A percentile compares a stretch with the other conserved stretches of the same genome.
Conservation (phyloP, 441 rosid species). For the Populus hybrid region DNA sequence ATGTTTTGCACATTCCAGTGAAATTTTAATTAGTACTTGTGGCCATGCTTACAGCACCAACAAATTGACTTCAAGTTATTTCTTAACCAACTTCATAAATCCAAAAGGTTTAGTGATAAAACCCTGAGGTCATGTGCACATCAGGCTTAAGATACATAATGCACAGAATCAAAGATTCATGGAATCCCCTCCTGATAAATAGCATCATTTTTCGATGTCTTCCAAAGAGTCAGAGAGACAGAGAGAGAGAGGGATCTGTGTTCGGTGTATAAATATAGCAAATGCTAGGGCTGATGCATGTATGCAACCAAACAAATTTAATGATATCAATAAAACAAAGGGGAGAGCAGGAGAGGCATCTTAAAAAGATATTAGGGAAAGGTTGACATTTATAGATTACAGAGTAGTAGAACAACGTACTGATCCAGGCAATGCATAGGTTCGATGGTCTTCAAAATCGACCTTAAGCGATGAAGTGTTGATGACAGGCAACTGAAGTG, state of each 20-base stretch:
- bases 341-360: not conserved
- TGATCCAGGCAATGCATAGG: constrained; percentile 78
- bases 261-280: not conserved
- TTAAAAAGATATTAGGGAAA: not conserved
- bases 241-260: not conserved
- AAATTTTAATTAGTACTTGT: not conserved
- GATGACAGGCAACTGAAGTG: constrained; percentile 78
- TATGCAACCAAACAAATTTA: not conserved
- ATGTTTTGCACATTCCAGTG: not conserved
- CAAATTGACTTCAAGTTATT: not conserved
- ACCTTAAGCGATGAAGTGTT: constrained; percentile 76
- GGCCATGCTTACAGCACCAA: not conserved
- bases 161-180: not conserved
- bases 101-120: not conserved
- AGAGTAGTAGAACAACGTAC: constrained; percentile 48
- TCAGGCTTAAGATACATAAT: not conserved
- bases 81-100: constrained; percentile 1
- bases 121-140: not conserved
- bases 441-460: constrained; percentile 89
- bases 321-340: not conserved
- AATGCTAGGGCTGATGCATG: not conserved
- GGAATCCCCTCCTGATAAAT: not conserved
- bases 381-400: not conserved
- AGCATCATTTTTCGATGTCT: not conserved
- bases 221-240: not conserved